Conservation (phyloP, 768 basidiomycete species). For the Cystofilobasidium bisporidii region DNA sequence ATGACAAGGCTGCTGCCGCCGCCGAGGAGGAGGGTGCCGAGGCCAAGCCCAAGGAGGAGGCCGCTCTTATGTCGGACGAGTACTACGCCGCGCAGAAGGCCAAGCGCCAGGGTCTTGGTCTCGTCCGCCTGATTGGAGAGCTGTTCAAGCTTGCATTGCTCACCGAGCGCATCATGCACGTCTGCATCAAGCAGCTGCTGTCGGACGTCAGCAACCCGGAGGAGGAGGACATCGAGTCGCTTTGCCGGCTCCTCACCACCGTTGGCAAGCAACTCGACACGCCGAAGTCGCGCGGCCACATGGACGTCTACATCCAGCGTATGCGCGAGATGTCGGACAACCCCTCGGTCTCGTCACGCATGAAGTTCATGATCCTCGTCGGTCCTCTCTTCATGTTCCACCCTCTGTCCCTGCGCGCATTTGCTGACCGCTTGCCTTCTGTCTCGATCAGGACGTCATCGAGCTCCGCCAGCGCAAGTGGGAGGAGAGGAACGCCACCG, state of each 20-base stretch:
- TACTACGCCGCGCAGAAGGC: conserved; percentile 95
- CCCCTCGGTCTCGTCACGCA: conserved; percentile 65
- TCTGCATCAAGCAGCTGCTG: conserved; percentile 91
- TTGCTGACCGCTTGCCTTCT: not conserved
- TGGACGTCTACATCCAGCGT: conserved; percentile 86
- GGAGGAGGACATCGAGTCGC: conserved; percentile 93
- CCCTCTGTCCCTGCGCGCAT: not conserved
- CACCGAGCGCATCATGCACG: conserved; percentile 95
- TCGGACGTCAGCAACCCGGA: conserved; percentile 90
- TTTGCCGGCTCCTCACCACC: conserved; percentile 84
- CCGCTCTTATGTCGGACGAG: conserved; percentile 76
- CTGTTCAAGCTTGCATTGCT: conserved; percentile 98
- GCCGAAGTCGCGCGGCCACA: conserved; percentile 58
- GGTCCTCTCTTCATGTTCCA: conserved; percentile 33
- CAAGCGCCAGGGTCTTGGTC: conserved; percentile 89
- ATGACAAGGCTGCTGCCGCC: conserved; percentile 37
- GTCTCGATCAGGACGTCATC: conserved; percentile 61
- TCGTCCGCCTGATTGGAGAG: conserved; percentile 97
- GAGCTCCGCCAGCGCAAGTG: conserved; percentile 79
- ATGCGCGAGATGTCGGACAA: conserved; percentile 76
- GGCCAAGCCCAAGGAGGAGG: conserved; percentile 49
- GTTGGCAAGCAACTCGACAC: conserved; percentile 77
- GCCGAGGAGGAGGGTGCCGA: conserved; percentile 48
- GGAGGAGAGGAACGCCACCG: conserved; percentile 59
- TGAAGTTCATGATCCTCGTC: conserved; percentile 94